Percentiles rank a stretch among this genome's conserved stretches.
Evolutionary conservation across 441 rosid genomes (phyloP).

Genomic region (Populus hybrid): DNA sequence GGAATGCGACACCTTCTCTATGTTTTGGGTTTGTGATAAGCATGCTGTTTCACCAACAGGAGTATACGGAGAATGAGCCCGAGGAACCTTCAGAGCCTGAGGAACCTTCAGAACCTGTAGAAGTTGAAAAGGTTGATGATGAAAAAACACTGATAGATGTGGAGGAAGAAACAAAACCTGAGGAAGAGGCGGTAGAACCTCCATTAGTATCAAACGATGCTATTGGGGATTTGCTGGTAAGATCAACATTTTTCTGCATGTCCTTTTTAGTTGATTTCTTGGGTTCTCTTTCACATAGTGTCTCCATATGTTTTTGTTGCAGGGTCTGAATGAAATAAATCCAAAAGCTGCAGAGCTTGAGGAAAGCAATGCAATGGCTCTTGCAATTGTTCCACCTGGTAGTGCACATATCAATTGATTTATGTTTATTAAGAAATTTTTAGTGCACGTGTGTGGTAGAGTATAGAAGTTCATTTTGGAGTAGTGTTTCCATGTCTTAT

Average conservation of each 20-base stretch:
- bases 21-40: slow-evolving; percentile 4
- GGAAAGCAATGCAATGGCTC: slow-evolving; percentile 83
- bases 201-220: slow-evolving; percentile 52
- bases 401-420: slow-evolving; percentile 8
- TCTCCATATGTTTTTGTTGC: neutral
- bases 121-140: slow-evolving; percentile 37
- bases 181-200: slow-evolving; percentile 33
- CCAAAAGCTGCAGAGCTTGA: slow-evolving; percentile 69
- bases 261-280: neutral
- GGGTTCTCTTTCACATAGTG: neutral
- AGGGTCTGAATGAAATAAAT: slow-evolving; percentile 79
- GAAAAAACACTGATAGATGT: slow-evolving; percentile 19
- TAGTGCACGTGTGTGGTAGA: neutral
- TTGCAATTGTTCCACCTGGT: slow-evolving; percentile 84
- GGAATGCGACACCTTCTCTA: neutral
- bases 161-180: slow-evolving; percentile 27
- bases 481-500: neutral
- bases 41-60: slow-evolving; percentile 31
- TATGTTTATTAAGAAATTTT: neutral
- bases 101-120: slow-evolving; percentile 33
- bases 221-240: slow-evolving; percentile 62
- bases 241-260: slow-evolving; percentile 3
- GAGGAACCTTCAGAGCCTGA: slow-evolving; percentile 29
- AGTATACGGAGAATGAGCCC: slow-evolving; percentile 38
- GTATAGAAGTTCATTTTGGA: neutral